Evolutionary conservation across 225 moss, liverwort and hornwort genomes (phyloP), one percentile per base, ranked within the genome.

Genomic region (Marchantia paleacea): DNA sequence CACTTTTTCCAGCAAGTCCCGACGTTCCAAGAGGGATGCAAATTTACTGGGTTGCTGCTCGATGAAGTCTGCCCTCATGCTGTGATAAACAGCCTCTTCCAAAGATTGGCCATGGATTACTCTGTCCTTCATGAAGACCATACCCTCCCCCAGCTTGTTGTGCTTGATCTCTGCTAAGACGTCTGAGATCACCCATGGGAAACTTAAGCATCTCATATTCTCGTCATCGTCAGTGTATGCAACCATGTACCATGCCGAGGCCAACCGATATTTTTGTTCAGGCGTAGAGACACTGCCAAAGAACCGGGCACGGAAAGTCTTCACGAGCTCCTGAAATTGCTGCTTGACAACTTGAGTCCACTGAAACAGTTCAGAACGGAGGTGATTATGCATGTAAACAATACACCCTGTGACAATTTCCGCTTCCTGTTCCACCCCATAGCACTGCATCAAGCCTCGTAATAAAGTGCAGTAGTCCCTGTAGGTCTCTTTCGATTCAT

Each of bases 361-460:
- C 57, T 83, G 63, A 89, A 69, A 63, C 84, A 83, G 47, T 48
- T 88, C 82, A 90, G 84, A 25, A 84, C 78, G 52, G 82, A 84
- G 65, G 80, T 82, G 78, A 92, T 91, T 79, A 30, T 87, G 84
- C 55, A 92, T 83, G 22, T 67, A 80, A 77, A 90, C 77, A 50
- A 94, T 85, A 55, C 90, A 90, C 14, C 92, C 91, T 77, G 88
- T 89, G 60, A 94, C 82, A 76, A 87, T 87, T 86, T 94, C 92
- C 5, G 89, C 92, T 88, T 94, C 92, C 13, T 92, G 90, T 60
- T 91, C 82, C 64, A 94, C 89, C 49, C 94, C 92, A 52, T 92
- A 94, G 55, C 91, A 90, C 68, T 91, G 92, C 94, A 91, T 92
- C 14, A 94, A 61, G 19, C 85, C 88, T 50, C 89, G 82, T 60